Evolutionary conservation across 2,329 filamentous ascomycete species (phyloP), one percentile per base, ranked within the genome.

Genomic region (Venturia effusa): DNA sequence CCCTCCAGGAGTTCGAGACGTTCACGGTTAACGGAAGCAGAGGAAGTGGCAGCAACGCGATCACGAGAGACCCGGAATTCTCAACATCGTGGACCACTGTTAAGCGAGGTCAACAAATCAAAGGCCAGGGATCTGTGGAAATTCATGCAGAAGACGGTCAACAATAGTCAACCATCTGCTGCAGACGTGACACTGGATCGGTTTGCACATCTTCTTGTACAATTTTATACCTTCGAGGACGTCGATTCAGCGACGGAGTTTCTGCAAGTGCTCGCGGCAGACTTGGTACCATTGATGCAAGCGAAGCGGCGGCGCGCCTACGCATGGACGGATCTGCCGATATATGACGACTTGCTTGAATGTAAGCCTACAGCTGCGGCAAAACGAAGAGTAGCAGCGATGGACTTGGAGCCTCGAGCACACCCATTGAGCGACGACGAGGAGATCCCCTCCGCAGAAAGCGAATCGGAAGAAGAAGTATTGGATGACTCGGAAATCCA

Each of bases 111-210:
- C 43, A 61, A 64, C 19, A 61, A 74, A 73, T 24, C 13, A 70
- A 73, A 63, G 70, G 73, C 10, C 68, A 72, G 7, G n/a, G 69
- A 70, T 22, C 65, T 77, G 5, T 77, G 75, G 66, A 74, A 75
- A 39, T 74, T 76, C 65, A 75, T 76, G 69, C 73, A 74, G 59
- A 75, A 73, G 60, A 71, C 71, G 24, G 69, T 74, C 7, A 74
- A 73, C 41, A 71, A 69, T 55, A 72, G 72, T 15, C 34, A 27
- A 7, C 40, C 55, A 11, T 32, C 51, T 32, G n/a, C 41, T 11
- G 45, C 34, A 19, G 61, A 57, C 3, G 41, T 66, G 1, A 66
- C 65, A 17, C 32, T 65, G 8, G 39, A 59, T 10, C 43, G 22
- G 17, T 43, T 65, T 27, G 65, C 63, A 17, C 41, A 32, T 27